phyloP scores from a whole-genome alignment of 768 basidiomycete genomes.

The Tephrocybe sp. region DNA sequence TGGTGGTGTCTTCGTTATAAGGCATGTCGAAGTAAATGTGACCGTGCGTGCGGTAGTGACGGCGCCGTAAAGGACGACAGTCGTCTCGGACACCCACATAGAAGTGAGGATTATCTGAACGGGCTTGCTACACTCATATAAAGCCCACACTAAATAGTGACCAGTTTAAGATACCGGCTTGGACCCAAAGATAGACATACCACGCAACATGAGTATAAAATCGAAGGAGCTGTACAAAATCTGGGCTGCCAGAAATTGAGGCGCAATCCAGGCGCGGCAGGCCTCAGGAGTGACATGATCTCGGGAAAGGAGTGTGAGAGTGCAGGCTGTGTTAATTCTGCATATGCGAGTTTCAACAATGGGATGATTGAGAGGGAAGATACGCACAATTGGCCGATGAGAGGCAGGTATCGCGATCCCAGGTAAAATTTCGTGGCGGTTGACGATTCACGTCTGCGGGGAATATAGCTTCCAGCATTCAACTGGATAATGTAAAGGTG shows the following conservation, averaged over 20 bases:
- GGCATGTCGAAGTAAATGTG: background rate
- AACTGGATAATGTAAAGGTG: too few relatives aligned
- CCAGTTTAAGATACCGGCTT: too few relatives aligned
- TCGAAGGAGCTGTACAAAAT: background rate
- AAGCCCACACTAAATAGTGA: background rate
- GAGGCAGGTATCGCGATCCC: background rate
- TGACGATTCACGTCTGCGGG: background rate
- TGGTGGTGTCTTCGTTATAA: background rate
- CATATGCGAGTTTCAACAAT: background rate
- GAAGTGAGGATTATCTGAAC: background rate
- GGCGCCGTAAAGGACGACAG: background rate
- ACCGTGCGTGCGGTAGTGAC: background rate
- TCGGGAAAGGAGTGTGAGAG: background rate
- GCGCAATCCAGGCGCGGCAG: background rate
- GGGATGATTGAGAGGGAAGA: too few relatives aligned
- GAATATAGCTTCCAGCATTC: too few relatives aligned
- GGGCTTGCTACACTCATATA: background rate
- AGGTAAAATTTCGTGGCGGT: background rate
- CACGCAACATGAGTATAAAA: slow-evolving; percentile 5
- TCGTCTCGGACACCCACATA: background rate
- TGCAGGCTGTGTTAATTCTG: slow-evolving; percentile 4
- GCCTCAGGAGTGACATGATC: background rate
- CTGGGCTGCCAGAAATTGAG: background rate
- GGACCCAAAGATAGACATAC: background rate
- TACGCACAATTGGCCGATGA: background rate